Evolutionary conservation across 768 basidiomycete genomes (phyloP).

Genomic region (Termitomyces sp.): DNA sequence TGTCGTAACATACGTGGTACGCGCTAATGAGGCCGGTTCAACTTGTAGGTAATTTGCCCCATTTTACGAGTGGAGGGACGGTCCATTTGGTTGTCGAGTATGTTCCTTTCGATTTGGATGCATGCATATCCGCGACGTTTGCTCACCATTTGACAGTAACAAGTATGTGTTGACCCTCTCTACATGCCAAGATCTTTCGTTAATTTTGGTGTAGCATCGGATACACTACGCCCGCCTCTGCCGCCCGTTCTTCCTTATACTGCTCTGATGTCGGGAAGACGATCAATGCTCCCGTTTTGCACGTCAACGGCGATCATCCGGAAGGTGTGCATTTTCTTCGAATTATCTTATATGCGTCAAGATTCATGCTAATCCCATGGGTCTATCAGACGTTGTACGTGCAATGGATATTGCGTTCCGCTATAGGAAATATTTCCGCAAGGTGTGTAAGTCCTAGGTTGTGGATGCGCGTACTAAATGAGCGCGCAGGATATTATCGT

Average conservation of each 20-base stretch:
- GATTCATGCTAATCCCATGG: neutral
- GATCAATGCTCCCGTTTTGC: constrained; percentile 85
- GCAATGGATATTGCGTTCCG: constrained; percentile 88
- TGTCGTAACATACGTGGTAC: neutral
- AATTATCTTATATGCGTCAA: neutral
- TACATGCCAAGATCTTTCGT: neutral
- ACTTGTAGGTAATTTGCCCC: constrained; percentile 60
- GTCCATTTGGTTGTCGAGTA: constrained; percentile 91
- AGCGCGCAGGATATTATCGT: constrained; percentile 69
- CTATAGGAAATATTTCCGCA: constrained; percentile 84
- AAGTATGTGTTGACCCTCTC: constrained; percentile 36
- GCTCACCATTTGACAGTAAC: constrained; percentile 37
- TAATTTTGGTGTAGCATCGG: constrained; percentile 60
- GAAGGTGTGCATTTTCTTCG: constrained; percentile 49
- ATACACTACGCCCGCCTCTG: constrained; percentile 86
- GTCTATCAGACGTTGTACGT: constrained; percentile 64
- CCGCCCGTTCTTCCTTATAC: constrained; percentile 81
- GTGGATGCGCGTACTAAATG: neutral
- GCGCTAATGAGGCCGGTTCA: constrained; percentile 20
- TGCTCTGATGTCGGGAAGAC: constrained; percentile 89
- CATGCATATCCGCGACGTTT: neutral
- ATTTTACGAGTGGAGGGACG: constrained; percentile 88
- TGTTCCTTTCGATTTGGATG: constrained; percentile 25
- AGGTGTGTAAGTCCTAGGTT: constrained; percentile 32
- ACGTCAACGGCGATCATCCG: constrained; percentile 89